These are phyloP conservation scores for Leishmania guyanensis DNA, from an alignment of 208 protist genomes.

Conservation along the genomic window DNA sequence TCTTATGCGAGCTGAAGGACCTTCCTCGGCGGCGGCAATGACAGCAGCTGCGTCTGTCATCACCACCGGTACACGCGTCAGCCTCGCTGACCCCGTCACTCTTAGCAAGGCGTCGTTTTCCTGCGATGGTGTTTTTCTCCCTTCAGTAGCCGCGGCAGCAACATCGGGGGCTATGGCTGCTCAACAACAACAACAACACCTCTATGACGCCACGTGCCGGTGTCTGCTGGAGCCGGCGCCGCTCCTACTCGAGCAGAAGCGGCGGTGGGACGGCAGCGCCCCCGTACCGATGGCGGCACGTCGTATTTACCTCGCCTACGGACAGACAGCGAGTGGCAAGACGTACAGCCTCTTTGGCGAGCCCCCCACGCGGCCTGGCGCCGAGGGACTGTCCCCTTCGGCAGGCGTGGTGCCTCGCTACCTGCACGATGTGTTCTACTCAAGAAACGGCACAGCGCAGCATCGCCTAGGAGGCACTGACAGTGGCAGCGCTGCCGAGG, in stretches of 20 bases:
- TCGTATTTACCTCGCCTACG: conserved; percentile 75
- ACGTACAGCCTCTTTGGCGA: conserved; percentile 83
- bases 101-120: conserved; percentile 37
- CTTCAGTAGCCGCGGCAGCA: conserved; percentile 6
- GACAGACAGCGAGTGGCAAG: conserved; percentile 85
- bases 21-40: background rate
- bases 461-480: background rate
- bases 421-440: conserved; percentile 47
- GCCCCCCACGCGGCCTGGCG: background rate
- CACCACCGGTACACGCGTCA: conserved; percentile 16
- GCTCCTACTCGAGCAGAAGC: background rate
- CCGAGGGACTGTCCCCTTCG: background rate
- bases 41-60: background rate
- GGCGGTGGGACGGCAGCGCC: background rate
- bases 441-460: background rate
- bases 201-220: conserved; percentile 31
- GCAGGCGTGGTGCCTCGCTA: conserved; percentile 66
- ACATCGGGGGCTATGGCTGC: conserved; percentile 26
- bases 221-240: conserved; percentile 8
- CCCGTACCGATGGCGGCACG: conserved; percentile 2
- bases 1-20: conserved; percentile 14
- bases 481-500: background rate
- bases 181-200: conserved; percentile 1
- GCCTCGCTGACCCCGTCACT: conserved; percentile 40
- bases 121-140: conserved; percentile 45